These are phyloP conservation scores for Fragaria ananassa DNA, from an alignment of 306 rosid species.

Conservation along the genomic window DNA sequence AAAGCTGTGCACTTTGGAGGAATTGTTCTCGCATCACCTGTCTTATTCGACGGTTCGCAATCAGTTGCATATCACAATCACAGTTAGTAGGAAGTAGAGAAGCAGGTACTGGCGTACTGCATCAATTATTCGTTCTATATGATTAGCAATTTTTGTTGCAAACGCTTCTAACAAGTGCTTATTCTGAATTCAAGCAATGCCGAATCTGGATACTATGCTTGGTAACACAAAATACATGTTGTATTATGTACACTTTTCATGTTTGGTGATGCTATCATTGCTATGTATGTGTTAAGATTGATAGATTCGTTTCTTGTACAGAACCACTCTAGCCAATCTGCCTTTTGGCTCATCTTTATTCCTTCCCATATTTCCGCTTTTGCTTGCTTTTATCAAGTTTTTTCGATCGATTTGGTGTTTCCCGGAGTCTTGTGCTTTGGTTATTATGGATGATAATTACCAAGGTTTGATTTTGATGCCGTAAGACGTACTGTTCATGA, in stretches of 20 bases:
- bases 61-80: constrained; percentile 15
- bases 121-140: neutral
- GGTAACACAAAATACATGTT: constrained; percentile 20
- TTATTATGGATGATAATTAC: neutral
- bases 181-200: constrained; percentile 29
- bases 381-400: neutral
- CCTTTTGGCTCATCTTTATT: neutral
- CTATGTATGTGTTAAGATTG: neutral
- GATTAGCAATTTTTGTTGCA: neutral
- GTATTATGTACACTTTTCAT: constrained; percentile 19
- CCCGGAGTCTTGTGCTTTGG: neutral
- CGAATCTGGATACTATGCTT: constrained; percentile 29
- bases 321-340: neutral
- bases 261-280: neutral
- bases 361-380: neutral
- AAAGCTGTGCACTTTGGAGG: constrained; percentile 14
- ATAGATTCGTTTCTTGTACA: constrained; percentile 19
- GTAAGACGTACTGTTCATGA: neutral
- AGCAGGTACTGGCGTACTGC: neutral
- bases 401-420: neutral
- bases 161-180: neutral
- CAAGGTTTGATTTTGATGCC: neutral
- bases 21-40: constrained; percentile 10
- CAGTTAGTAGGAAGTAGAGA: neutral
- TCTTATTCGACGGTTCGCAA: constrained; percentile 3